Evolutionary conservation across 257 asterid genomes (phyloP).

Genomic region (Solanum stenotomum): DNA sequence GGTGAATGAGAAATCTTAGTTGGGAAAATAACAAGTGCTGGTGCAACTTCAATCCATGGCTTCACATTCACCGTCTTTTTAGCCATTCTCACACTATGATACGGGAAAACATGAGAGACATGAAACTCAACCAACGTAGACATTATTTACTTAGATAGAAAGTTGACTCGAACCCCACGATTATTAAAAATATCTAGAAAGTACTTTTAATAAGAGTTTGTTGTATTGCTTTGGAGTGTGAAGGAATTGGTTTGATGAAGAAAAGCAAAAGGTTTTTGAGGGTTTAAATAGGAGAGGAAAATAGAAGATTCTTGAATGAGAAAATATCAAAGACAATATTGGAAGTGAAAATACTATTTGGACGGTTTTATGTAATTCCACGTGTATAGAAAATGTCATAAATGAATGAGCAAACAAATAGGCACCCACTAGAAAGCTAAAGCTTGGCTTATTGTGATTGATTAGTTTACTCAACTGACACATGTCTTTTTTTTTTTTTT

Average conservation of each 20-base stretch:
- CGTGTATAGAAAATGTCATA: conserved; percentile 8
- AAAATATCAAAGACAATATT: conserved; percentile 12
- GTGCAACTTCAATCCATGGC: conserved; percentile 39
- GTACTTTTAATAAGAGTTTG: not conserved
- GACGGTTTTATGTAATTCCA: conserved; percentile 11
- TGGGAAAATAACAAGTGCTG: conserved; percentile 22
- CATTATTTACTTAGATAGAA: not conserved
- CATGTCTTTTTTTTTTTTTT: not conserved
- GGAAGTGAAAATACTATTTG: not conserved
- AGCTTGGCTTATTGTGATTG: not conserved
- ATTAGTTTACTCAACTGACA: not conserved
- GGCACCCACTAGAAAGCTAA: not conserved
- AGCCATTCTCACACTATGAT: conserved; percentile 12
- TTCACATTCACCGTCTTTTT: conserved; percentile 10
- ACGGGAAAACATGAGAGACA: not conserved
- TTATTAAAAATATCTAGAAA: not conserved
- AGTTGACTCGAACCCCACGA: not conserved
- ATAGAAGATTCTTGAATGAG: not conserved
- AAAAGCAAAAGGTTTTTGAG: not conserved
- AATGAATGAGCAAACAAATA: not conserved
- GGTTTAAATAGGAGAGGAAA: conserved; percentile 14
- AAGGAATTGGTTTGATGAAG: not conserved
- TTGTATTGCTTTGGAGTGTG: not conserved
- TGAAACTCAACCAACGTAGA: not conserved
- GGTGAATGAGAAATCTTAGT: conserved; percentile 30